phyloP scores from a whole-genome alignment of 768 basidiomycete species.

The Asterophora lycoperdoides region DNA sequence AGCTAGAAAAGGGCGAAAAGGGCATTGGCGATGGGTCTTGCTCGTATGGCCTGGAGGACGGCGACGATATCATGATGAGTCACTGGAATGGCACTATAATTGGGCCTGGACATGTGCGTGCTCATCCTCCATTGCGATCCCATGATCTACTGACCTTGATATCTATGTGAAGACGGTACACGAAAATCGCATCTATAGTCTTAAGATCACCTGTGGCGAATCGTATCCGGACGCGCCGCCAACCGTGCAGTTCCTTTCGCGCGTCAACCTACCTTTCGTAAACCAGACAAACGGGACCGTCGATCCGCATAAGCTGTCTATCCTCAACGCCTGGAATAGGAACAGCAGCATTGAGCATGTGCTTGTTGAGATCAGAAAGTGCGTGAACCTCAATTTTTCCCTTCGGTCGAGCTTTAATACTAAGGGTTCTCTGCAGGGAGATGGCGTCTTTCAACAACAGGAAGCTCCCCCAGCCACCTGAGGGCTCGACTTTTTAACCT shows the following conservation, averaged over 20 bases:
- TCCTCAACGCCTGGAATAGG: constrained; percentile 73
- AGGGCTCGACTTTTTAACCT: constrained; percentile 67
- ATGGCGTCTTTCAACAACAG: constrained; percentile 91
- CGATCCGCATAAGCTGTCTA: constrained; percentile 63
- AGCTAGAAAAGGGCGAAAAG: constrained; percentile 99
- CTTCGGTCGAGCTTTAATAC: background rate
- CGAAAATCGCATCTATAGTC: constrained; percentile 97
- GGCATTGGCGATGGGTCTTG: constrained; percentile 98
- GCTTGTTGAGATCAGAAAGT: constrained; percentile 92
- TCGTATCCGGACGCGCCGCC: constrained; percentile 78
- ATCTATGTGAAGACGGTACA: constrained; percentile 71
- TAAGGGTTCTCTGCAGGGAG: constrained; percentile 50
- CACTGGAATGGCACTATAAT: constrained; percentile 99
- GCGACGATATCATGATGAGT: constrained; percentile 96
- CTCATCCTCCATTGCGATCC: background rate
- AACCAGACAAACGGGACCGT: constrained; percentile 71
- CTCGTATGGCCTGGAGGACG: constrained; percentile 93
- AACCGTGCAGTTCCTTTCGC: constrained; percentile 77
- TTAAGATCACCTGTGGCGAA: constrained; percentile 83
- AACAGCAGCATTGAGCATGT: constrained; percentile 81
- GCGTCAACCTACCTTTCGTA: constrained; percentile 94
- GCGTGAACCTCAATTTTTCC: constrained; percentile 23
- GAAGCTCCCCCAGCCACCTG: constrained; percentile 92
- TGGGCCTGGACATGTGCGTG: constrained; percentile 90
- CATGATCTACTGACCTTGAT: constrained; percentile 12